A percentile compares a stretch with the other conserved stretches of the same genome.
phyloP scores from a whole-genome alignment of 352 stramenopile genomes.

The Globisporangium canariense region DNA sequence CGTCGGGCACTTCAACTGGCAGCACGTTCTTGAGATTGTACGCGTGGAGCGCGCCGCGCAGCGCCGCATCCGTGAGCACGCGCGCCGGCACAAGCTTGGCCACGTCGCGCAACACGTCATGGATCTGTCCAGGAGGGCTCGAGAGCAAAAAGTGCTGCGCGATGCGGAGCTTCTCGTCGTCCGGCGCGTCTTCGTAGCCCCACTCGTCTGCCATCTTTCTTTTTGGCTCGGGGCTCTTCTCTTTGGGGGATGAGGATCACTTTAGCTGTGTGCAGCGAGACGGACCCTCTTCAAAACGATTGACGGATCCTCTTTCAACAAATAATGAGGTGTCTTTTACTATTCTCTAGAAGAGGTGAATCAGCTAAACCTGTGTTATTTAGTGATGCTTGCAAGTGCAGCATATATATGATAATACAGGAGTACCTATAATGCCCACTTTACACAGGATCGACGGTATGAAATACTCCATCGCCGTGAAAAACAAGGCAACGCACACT shows the following conservation, averaged over 20 bases:
- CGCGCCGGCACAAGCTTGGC: conserved; percentile 71
- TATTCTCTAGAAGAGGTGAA: background rate
- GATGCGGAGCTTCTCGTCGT: conserved; percentile 89
- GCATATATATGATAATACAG: background rate
- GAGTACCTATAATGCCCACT: no score
- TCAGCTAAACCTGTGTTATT: background rate
- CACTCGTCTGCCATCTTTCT: conserved; percentile 63
- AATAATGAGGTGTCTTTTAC: background rate
- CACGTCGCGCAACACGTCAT: conserved; percentile 84
- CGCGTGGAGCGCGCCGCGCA: conserved; percentile 65
- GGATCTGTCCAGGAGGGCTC: conserved; percentile 85
- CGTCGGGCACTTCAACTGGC: conserved; percentile 64
- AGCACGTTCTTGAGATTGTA: conserved; percentile 80
- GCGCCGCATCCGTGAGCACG: conserved; percentile 66
- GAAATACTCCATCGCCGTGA: background rate
- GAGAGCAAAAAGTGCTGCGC: conserved; percentile 89
- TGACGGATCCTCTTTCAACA: background rate
- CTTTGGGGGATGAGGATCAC: background rate
- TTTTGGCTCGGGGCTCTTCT: conserved; percentile 1
- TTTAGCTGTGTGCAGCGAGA: background rate
- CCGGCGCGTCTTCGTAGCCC: conserved; percentile 63
- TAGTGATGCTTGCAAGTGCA: background rate
- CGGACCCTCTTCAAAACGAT: background rate
- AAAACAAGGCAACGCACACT: background rate
- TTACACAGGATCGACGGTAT: background rate